Evolutionary conservation across 1,284 basidiomycete genomes (phyloP), one percentile per base, ranked within the genome.

Genomic region (Ganoderma boninense): DNA sequence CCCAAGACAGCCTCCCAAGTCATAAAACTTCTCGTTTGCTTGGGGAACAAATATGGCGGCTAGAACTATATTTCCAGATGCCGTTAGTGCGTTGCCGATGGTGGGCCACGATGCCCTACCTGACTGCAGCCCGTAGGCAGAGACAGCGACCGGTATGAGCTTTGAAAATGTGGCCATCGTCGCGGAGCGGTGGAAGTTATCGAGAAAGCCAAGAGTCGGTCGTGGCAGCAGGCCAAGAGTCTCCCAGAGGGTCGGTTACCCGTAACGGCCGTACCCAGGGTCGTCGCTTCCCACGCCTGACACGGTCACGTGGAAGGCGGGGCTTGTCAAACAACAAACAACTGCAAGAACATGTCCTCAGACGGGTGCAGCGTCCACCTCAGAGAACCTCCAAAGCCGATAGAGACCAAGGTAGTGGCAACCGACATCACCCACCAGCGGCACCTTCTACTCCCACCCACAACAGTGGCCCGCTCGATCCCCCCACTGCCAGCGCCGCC

Each of bases 1-100:
- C n/a, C 92, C 92, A 7, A 89, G 72, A 2, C 90, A 85, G 18
- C 92, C 92, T 43, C 84, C 82, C 1, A 90, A 79, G 75, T 91
- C 89, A 72, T 87, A 91, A 75, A 81, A 90, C 71, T 79, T 87
- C 62, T 90, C 89, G 65, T 88, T 86, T 38, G 86, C 84, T 71
- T 83, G 85, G 2, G 89, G 90, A 4, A 91, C 87, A 73, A 89
- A 90, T 10, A 89, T 78, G 18, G 83, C 69, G 0, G 88, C 89
- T 65, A 86, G 81, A 14, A 84, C 88, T 88, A 71, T 87, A 71
- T 49, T 38, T 20, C 52, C 46, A 29, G 62, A 67, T 44, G 60
- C 23, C 20, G 65, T 57, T 16, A 46, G 67, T 43, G 29, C 20
- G 32, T 32, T 32, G 32, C 32, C 32, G 32, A 32, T 32, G 32